Base-by-base conservation (phyloP, 176 grass and related monocot genomes). In the Triticum urartu region DNA sequence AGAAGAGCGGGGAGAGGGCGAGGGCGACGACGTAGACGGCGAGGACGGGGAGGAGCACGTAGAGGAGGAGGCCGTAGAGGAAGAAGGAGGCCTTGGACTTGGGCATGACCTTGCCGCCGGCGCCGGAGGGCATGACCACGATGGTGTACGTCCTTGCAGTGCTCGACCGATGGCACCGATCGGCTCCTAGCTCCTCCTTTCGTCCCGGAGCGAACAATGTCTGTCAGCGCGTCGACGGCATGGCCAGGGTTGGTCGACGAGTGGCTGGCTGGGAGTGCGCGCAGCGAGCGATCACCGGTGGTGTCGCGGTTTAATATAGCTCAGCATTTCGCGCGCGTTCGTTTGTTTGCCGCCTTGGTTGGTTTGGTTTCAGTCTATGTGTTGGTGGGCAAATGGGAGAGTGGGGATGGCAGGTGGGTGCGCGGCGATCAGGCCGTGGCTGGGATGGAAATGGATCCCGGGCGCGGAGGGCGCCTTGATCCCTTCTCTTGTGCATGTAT, bases 31-130 rank as follows among this genome's bases (percentile, higher is more conserved):
- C 74, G 74, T 77, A 77, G 47, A 77, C 8, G 48, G 47, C 74
- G 1, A 77, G 47, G 17, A 77, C 47, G 26, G 74, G 74, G 26
- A 77, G 74, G 47, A 77, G 47, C 47, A 77, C 74, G 74, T 77
- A 77, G 15, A 77, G 74, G 26, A 77, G 74, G 47, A 77, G 4
- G 74, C 74, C 74, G 65, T 73, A 24, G 35, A 86, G 68, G 32
- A 80, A 5, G 32, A 86, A 86, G 64, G 68, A 86, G 22, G 76
- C 34, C 35, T 62, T 86, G 39, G 76, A 73, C 22, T 86, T 79
- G 11, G 65, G 12, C 65, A 76, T 76, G 43, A 20, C 74, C 74
- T 67, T 60, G 74, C 9, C 74, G 65, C 48, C 47, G 64, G 64
- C 47, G 72, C 40, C 25, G 85, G 47, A 79, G 68, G 48, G 65